A percentile compares a stretch with the other conserved stretches of the same genome.
phyloP scores from a whole-genome alignment of 108 stramenopile species.

The Discostella stelligeroides region DNA sequence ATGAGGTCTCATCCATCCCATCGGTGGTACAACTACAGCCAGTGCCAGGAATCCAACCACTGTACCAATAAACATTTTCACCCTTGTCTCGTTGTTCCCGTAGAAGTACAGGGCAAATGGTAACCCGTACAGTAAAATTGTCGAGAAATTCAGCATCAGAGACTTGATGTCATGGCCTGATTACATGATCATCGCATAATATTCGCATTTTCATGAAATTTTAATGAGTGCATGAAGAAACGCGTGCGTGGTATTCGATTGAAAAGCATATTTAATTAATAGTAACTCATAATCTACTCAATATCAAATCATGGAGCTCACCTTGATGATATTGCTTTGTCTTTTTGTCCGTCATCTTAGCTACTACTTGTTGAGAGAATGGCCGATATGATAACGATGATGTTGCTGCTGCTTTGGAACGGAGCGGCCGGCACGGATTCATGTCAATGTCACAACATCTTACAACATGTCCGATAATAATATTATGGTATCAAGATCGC shows the following conservation, averaged over 20 bases:
- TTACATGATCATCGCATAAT: neutral
- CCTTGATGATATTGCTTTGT: constrained; percentile 52
- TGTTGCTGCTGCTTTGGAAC: too few species aligned
- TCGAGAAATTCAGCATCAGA: constrained; percentile 65
- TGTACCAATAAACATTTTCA: constrained; percentile 29
- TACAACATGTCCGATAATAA: too few species aligned
- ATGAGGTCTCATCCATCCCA: constrained; percentile 82
- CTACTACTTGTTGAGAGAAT: too few species aligned
- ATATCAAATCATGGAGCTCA: neutral
- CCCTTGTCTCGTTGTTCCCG: constrained; percentile 45
- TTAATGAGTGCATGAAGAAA: too few species aligned
- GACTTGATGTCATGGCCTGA: constrained; percentile 83
- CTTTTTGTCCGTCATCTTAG: constrained; percentile 29
- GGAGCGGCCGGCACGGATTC: too few species aligned
- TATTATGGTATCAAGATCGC: too few species aligned
- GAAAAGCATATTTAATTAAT: too few species aligned
- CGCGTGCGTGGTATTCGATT: too few species aligned
- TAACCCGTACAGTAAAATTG: constrained; percentile 59
- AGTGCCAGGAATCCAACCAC: constrained; percentile 53
- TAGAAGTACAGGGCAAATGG: constrained; percentile 60
- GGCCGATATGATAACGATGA: too few species aligned
- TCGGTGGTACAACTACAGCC: constrained; percentile 67
- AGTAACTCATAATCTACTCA: neutral
- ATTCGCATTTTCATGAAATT: too few species aligned
- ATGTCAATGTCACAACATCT: too few species aligned